A percentile compares a stretch with the other conserved stretches of the same genome.
Conservation (phyloP, 179 eudicot genomes). For the Camellia oleifera region DNA sequence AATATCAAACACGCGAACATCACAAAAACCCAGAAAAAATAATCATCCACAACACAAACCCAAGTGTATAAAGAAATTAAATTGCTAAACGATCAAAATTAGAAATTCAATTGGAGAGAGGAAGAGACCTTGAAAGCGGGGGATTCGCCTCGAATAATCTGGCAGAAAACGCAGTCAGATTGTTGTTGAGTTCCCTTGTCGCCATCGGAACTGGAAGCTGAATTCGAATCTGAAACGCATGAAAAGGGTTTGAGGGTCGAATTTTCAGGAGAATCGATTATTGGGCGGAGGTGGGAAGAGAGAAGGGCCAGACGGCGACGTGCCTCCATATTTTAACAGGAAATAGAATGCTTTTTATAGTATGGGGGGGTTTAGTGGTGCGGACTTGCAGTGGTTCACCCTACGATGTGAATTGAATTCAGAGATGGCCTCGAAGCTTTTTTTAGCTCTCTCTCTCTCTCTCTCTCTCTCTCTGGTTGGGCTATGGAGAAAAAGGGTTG, state of each 20-base stretch:
- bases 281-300: slow-evolving; percentile 29
- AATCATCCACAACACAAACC: not conserved
- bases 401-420: not conserved
- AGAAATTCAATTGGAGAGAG: not conserved
- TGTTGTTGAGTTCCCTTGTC: slow-evolving; percentile 13
- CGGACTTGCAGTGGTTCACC: not conserved
- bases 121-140: slow-evolving; percentile 69
- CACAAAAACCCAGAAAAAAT: not conserved
- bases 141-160: slow-evolving; percentile 59
- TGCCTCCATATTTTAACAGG: slow-evolving; percentile 29
- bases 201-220: slow-evolving; percentile 13
- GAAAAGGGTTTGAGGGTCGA: not conserved
- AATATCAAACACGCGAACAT: not conserved
- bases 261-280: slow-evolving; percentile 11
- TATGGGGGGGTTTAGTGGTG: not conserved
- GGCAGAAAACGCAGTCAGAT: slow-evolving; percentile 67
- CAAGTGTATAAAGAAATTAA: not conserved
- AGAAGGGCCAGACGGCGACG: slow-evolving; percentile 42
- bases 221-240: slow-evolving; percentile 16
- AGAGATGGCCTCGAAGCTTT: not conserved
- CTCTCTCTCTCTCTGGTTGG: too few species aligned
- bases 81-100: not conserved
- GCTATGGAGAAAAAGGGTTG: too few species aligned
- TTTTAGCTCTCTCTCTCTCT: too few species aligned
- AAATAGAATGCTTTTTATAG: not conserved